Conservation (phyloP, 352 stramenopile species). For the Globisporangium takayamanum region DNA sequence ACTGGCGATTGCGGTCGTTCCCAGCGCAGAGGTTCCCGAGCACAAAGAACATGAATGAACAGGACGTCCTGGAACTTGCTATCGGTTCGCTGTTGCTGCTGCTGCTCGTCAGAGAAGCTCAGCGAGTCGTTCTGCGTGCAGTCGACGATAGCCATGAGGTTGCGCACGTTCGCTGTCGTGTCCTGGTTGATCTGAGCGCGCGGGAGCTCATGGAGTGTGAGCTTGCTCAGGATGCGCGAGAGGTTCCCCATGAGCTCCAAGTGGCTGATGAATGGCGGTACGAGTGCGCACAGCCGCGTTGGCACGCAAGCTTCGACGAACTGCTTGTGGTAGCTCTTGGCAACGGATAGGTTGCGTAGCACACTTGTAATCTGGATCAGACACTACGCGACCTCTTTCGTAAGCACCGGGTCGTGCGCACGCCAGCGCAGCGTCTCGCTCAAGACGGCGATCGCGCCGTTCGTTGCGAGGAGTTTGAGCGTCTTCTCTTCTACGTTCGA, state of each 20-base stretch:
- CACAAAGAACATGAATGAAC: conserved; percentile 73
- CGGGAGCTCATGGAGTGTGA: conserved; percentile 68
- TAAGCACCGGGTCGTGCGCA: conserved; percentile 5
- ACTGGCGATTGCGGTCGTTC: conserved; percentile 68
- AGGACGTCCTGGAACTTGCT: conserved; percentile 36
- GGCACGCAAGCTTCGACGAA: conserved; percentile 50
- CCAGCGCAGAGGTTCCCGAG: conserved; percentile 84
- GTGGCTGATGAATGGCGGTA: conserved; percentile 40
- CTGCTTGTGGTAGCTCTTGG: conserved; percentile 62
- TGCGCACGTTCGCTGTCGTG: conserved; percentile 24
- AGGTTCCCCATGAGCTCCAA: conserved; percentile 74
- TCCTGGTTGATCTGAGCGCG: conserved; percentile 63
- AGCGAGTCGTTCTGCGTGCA: conserved; percentile 28
- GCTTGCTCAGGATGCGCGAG: conserved; percentile 73
- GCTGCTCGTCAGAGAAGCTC: conserved; percentile 28
- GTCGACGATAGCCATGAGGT: conserved; percentile 47
- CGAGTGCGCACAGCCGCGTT: conserved; percentile 37
- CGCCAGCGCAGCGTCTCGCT: conserved; percentile 49
- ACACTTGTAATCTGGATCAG: conserved; percentile 62
- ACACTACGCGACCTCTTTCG: conserved; percentile 66
- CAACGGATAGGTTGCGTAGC: conserved; percentile 58
- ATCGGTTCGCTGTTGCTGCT: conserved; percentile 9
- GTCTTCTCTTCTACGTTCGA: conserved; percentile 54
- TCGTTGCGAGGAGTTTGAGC: conserved; percentile 51
- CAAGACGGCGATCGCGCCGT: conserved; percentile 50